Conservation (phyloP, 1,139 yeast species). For the Pichia sp. region DNA sequence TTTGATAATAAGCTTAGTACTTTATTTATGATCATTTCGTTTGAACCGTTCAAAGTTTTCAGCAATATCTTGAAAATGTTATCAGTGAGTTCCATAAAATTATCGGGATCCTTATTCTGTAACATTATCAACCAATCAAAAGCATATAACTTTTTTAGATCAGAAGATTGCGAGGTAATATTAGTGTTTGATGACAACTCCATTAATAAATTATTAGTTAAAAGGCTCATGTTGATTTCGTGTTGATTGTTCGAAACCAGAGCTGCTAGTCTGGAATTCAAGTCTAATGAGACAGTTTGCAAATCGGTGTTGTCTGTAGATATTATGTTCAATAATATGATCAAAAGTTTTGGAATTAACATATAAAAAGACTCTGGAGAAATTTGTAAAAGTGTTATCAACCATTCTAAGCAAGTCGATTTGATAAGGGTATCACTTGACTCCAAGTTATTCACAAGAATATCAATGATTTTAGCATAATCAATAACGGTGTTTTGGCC, state of each 20-base stretch:
- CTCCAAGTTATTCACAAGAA: constrained; percentile 70
- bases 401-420: constrained; percentile 75
- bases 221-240: constrained; percentile 47
- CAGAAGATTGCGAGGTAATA: constrained; percentile 34
- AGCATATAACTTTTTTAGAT: constrained; percentile 75
- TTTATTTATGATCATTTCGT: constrained; percentile 74
- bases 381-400: constrained; percentile 63
- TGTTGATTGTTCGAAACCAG: constrained; percentile 34
- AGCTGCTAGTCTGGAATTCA: constrained; percentile 44
- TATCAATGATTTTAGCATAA: constrained; percentile 72
- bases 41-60: constrained; percentile 77
- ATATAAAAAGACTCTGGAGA: constrained; percentile 72
- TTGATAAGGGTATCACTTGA: constrained; percentile 73
- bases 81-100: constrained; percentile 51
- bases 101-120: constrained; percentile 63
- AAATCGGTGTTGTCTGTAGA: constrained; percentile 48
- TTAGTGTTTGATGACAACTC: constrained; percentile 38
- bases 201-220: constrained; percentile 52
- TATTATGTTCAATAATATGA: constrained; percentile 49
- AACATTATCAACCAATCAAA: constrained; percentile 87
- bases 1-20: constrained; percentile 73
- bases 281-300: constrained; percentile 44
- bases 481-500: constrained; percentile 87
- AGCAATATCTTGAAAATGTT: constrained; percentile 72
- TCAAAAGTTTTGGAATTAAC: constrained; percentile 49